Percentiles rank a stretch among this genome's conserved stretches.
These are phyloP conservation scores for Hericium alpestre DNA, from an alignment of 768 basidiomycete genomes.

Conservation along the genomic window DNA sequence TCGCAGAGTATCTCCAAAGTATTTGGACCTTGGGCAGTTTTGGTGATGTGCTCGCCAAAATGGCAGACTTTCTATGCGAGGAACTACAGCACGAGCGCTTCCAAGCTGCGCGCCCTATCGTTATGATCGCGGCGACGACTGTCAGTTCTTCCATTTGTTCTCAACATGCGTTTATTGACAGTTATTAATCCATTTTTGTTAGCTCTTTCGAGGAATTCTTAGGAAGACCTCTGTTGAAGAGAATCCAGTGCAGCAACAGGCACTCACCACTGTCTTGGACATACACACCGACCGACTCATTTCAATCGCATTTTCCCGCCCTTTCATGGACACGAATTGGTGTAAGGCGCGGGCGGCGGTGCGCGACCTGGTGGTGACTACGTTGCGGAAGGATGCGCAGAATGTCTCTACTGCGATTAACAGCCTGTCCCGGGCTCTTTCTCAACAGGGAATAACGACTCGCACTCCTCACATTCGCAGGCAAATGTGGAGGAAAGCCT, in stretches of 20 bases:
- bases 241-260: slow-evolving; percentile 17
- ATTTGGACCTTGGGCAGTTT: slow-evolving; percentile 36
- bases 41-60: slow-evolving; percentile 55
- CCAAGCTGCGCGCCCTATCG: slow-evolving; percentile 41
- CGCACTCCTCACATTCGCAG: slow-evolving; percentile 31
- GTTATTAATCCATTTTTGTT: neutral
- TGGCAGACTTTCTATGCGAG: slow-evolving; percentile 66
- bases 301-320: slow-evolving; percentile 33
- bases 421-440: slow-evolving; percentile 25
- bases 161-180: neutral
- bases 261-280: slow-evolving; percentile 31
- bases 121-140: slow-evolving; percentile 48
- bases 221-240: slow-evolving; percentile 23
- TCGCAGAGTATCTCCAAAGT: slow-evolving; percentile 51
- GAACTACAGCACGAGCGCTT: slow-evolving; percentile 75
- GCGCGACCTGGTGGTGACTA: slow-evolving; percentile 29
- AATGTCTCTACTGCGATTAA: slow-evolving; percentile 22
- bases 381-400: slow-evolving; percentile 25
- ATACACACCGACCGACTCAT: slow-evolving; percentile 41
- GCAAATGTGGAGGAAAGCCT: slow-evolving; percentile 61
- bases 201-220: slow-evolving; percentile 26
- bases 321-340: slow-evolving; percentile 33
- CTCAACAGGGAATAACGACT: slow-evolving; percentile 28
- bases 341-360: slow-evolving; percentile 27
- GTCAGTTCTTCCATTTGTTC: slow-evolving; percentile 31